Percentiles rank a stretch among this genome's conserved stretches.
Conservation (phyloP, 2,329 filamentous ascomycete species). For the Pochonia chlamydosporia region DNA sequence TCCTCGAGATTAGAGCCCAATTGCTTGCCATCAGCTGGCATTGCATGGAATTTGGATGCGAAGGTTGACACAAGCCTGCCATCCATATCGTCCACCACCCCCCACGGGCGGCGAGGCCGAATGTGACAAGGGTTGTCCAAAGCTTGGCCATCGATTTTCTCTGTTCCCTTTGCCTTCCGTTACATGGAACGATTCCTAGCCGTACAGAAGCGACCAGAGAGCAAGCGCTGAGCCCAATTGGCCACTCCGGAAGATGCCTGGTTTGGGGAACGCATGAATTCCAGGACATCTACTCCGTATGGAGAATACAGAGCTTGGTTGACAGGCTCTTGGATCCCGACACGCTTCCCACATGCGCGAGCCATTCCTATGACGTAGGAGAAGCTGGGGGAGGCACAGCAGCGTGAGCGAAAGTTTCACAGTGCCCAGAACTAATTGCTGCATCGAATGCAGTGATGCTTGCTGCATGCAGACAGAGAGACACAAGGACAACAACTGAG, state of each 20-base stretch:
- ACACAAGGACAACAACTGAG: background rate
- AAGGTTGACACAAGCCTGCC: background rate
- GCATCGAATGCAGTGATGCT: background rate
- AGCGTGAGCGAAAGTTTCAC: background rate
- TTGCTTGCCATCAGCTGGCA: too few relatives aligned
- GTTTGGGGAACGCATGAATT: slow-evolving; percentile 5
- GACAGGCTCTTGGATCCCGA: background rate
- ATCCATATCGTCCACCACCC: background rate
- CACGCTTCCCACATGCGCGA: background rate
- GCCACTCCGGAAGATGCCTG: background rate
- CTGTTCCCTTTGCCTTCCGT: background rate
- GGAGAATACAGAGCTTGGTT: background rate
- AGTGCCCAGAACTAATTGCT: background rate
- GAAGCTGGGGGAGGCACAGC: slow-evolving; percentile 1
- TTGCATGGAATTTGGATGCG: too few relatives aligned
- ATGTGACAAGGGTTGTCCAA: background rate
- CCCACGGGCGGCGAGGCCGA: slow-evolving; percentile 5
- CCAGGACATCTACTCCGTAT: background rate
- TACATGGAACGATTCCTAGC: background rate
- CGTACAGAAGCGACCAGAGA: background rate
- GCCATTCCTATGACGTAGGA: slow-evolving; percentile 12
- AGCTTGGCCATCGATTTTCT: background rate
- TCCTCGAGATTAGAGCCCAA: too few relatives aligned
- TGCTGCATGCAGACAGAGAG: background rate
- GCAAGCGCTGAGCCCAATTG: slow-evolving; percentile 2